These are phyloP conservation scores for Penicillium psychrofluorescens DNA, from an alignment of 495 filamentous ascomycete species.

Conservation along the genomic window DNA sequence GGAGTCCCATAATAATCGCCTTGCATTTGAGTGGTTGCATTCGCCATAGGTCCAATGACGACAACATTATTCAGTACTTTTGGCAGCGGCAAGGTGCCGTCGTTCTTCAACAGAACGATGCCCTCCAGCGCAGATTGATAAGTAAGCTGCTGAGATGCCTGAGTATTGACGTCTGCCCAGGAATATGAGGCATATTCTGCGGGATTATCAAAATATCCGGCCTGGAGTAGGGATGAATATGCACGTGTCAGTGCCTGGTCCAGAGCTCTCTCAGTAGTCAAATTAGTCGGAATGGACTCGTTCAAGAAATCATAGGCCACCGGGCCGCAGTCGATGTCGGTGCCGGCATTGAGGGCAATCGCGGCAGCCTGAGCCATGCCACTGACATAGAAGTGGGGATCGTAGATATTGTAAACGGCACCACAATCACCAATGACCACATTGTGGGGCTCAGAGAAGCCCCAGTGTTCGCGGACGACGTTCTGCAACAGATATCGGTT, in stretches of 20 bases:
- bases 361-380: conserved; percentile 38
- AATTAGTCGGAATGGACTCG: conserved; percentile 30
- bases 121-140: conserved; percentile 45
- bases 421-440: conserved; percentile 44
- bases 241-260: conserved; percentile 40
- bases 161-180: conserved; percentile 32
- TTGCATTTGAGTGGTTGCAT: conserved; percentile 49
- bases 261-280: conserved; percentile 30
- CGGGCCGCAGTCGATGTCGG: conserved; percentile 50
- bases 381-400: conserved; percentile 40
- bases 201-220: conserved; percentile 46
- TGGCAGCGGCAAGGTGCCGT: conserved; percentile 39
- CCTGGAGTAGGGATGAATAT: conserved; percentile 42
- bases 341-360: conserved; percentile 45
- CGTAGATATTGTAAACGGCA: conserved; percentile 41
- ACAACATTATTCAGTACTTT: conserved; percentile 24
- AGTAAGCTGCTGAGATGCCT: conserved; percentile 38
- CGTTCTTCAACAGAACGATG: conserved; percentile 50
- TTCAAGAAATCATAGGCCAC: conserved; percentile 18
- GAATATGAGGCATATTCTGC: neutral
- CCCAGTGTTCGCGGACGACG: conserved; percentile 44
- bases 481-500: conserved; percentile 43
- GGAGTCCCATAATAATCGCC: conserved; percentile 48
- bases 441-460: conserved; percentile 39
- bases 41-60: conserved; percentile 46